Evolutionary conservation across 768 basidiomycete genomes (phyloP).

Genomic region (Xerocomus spinulosus): DNA sequence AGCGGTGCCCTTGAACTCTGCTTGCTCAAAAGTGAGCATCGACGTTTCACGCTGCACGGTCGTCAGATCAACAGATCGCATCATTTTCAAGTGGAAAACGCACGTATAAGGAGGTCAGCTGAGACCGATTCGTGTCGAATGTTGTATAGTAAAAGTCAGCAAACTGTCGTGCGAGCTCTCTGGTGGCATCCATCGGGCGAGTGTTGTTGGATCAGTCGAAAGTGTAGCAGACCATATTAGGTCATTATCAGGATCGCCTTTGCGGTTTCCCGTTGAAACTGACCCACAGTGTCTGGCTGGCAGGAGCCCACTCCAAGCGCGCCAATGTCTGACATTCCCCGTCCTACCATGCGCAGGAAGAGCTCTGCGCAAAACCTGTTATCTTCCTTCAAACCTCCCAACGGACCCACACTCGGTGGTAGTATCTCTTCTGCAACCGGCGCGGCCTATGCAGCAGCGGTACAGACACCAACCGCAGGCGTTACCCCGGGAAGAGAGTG

Average conservation of each 20-base stretch:
- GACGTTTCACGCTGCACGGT: conserved; percentile 62
- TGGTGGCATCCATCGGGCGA: conserved; percentile 64
- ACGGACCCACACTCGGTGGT: conserved; percentile 27
- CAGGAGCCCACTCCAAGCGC: conserved; percentile 19
- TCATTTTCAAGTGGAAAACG: conserved; percentile 28
- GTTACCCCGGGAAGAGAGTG: conserved; percentile 51
- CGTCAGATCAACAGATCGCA: conserved; percentile 28
- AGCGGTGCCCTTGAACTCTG: conserved; percentile 47
- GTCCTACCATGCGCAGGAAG: conserved; percentile 75
- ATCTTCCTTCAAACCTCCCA: conserved; percentile 55
- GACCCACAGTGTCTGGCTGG: background rate
- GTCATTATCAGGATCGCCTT: conserved; percentile 6
- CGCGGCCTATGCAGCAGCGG: conserved; percentile 35
- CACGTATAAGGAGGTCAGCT: conserved; percentile 72
- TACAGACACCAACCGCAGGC: conserved; percentile 36
- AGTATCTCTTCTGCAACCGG: conserved; percentile 34
- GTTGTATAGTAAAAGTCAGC: conserved; percentile 76
- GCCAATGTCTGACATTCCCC: conserved; percentile 31
- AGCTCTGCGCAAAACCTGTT: conserved; percentile 82
- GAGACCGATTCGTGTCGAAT: conserved; percentile 61
- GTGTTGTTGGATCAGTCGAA: conserved; percentile 11
- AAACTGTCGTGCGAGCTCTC: conserved; percentile 72
- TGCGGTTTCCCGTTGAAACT: conserved; percentile 9
- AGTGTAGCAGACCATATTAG: conserved; percentile 12
- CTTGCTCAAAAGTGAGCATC: conserved; percentile 82